Evolutionary conservation across 2,329 filamentous ascomycete species (phyloP), one percentile per base, ranked within the genome.

Genomic region (Colletotrichum nymphaeae): DNA sequence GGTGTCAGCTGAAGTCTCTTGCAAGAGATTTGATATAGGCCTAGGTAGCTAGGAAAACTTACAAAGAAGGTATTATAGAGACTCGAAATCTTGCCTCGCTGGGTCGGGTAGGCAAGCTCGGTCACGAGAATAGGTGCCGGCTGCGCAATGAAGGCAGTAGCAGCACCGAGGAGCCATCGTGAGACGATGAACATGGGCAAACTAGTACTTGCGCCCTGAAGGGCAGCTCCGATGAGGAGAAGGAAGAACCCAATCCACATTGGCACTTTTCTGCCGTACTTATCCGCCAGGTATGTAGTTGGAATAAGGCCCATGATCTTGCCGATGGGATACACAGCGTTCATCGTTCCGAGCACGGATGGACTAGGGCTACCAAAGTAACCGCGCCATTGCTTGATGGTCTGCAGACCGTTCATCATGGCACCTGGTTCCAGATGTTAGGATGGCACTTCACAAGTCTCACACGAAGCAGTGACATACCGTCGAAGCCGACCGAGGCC

Each of bases 1-100:
- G 6, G 3, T 9, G 30, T 64, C n/a, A 64, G 62, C 30, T 37
- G 1, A 12, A 16, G 11, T 4, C 22, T 55, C 52, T 28, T 16
- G 6, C 22, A 56, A 19, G 26, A 52, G 12, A 3, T 42, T 14
- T 19, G 6, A 26, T 5, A 12, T 57, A 56, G n/a, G 2, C 16
- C 24, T 19, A 30, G 6, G 30, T 1, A 30, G 11, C 46, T 1
- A 19, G 16, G 8, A 1, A 6, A 8, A 63, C 59, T 49, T 52
- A 64, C 67, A 49, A 76, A 80, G 46, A 77, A 74, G 8, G 79
- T 86, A 66, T 90, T 89, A 80, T 88, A 90, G n/a, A 83, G 78
- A 1, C 79, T 78, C 0, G 79, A 79, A 0, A 81, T 70, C 14
- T 78, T 79, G 26, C 79, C 80, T 24, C 82, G 77, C n/a, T 84